Evolutionary conservation across 2,329 filamentous ascomycete species (phyloP).

Genomic region (Bipolaris victoriae): DNA sequence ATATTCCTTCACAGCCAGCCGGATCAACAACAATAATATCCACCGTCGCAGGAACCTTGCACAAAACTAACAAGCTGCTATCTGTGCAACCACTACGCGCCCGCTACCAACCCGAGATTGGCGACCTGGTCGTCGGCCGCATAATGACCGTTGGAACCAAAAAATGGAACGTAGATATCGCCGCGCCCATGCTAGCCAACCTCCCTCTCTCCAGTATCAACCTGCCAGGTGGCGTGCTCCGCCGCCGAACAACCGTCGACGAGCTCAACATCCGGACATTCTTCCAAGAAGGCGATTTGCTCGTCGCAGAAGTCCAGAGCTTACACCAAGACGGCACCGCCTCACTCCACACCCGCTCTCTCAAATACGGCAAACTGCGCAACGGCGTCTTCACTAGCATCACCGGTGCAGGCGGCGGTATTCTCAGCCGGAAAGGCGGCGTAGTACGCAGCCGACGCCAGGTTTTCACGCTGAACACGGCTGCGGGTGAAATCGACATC

Average conservation of each 20-base stretch:
- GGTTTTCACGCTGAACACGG: constrained; percentile 74
- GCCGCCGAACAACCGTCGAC: constrained; percentile 91
- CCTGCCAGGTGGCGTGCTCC: constrained; percentile 87
- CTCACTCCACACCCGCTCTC: constrained; percentile 82
- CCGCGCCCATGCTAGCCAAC: constrained; percentile 81
- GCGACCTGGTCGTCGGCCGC: constrained; percentile 90
- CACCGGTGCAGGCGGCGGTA: constrained; percentile 74
- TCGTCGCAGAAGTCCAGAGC: constrained; percentile 93
- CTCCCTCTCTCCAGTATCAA: constrained; percentile 91
- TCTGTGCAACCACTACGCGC: constrained; percentile 89
- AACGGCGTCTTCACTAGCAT: constrained; percentile 91
- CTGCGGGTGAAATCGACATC: constrained; percentile 75
- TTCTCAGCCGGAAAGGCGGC: constrained; percentile 61
- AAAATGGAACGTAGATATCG: constrained; percentile 94
- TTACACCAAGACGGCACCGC: constrained; percentile 86
- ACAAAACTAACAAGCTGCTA: constrained; percentile 95
- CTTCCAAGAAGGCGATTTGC: constrained; percentile 90
- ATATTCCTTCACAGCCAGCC: constrained; percentile 60
- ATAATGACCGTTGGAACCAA: constrained; percentile 94
- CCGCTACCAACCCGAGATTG: constrained; percentile 93
- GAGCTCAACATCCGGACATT: constrained; percentile 98
- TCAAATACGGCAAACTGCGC: constrained; percentile 94
- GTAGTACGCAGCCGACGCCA: constrained; percentile 85
- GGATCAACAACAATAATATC: constrained; percentile 74
- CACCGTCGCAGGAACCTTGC: constrained; percentile 87